Base-by-base conservation (phyloP, 768 basidiomycete species). In the Leccinum truebloodii region DNA sequence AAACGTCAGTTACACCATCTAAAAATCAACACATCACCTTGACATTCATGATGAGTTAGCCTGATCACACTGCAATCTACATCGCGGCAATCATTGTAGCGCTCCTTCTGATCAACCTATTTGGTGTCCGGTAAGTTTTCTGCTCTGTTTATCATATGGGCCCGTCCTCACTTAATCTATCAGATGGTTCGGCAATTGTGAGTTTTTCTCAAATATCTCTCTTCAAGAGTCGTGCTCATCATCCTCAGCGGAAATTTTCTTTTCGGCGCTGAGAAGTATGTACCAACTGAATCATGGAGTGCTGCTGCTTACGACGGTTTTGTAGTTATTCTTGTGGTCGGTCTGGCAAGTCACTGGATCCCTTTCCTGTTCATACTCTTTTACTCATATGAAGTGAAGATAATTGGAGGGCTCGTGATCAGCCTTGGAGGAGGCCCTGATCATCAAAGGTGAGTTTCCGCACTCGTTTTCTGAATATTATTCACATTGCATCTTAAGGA, bases 351-450 rank as follows among this genome's bases (percentile, higher is more conserved):
- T 60, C 22, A 5, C 41, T 26, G 6, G 16, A 12, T 18, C 3
- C 22, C 12, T 13, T 30, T 41, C n/a, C 30, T 41, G 10, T 50
- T n/a, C 8, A 12, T 52, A 14, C 10, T 14, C 1, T 24, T 57
- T 49, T 46, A 26, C n/a, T 67, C 14, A 65, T 39, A 1, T 8
- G 3, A 26, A 8, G 37, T 18, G 30, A 54, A 69, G 69, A 75
- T 80, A 61, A 65, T 80, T 16, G 68, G 66, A 39, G 79, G 79
- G 55, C 79, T 87, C 60, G 77, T 84, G 59, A 75, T 86, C 64
- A 81, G 81, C 63, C 77, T 83, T n/a, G 86, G 86, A 55, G 85
- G 83, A 49, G 86, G 83, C 4, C 86, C 86, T 22, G 65, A 78
- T 66, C 78, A 81, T 65, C 71, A 79, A 28, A 75, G 77, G 68